A percentile compares a stretch with the other conserved stretches of the same genome.
Evolutionary conservation across 352 stramenopile species (phyloP).

Genomic region (Salisapilia sapeloensis): DNA sequence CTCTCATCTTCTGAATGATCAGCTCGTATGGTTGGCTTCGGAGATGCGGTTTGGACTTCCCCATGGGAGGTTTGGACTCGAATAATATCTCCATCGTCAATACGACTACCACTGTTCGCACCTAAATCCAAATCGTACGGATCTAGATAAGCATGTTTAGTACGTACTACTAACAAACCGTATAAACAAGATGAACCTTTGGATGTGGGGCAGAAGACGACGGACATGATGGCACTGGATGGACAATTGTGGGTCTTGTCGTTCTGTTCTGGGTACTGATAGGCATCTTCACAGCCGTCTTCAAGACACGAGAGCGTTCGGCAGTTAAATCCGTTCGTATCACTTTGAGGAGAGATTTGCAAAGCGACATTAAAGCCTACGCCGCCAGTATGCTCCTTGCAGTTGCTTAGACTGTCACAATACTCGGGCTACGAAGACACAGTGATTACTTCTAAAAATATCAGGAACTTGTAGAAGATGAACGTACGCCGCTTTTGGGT

Average conservation of each 20-base stretch:
- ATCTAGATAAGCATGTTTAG: no score
- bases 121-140: no score
- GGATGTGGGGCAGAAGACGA: constrained; percentile 1
- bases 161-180: no score
- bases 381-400: constrained; percentile 27
- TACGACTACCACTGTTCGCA: no score
- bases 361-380: constrained; percentile 51
- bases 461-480: no score
- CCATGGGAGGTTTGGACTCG: no score
- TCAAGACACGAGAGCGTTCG: constrained; percentile 23
- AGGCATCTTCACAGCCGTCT: constrained; percentile 37
- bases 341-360: constrained; percentile 22
- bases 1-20: no score
- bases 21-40: no score
- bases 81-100: no score
- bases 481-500: constrained; percentile 9
- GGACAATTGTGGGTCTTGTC: constrained; percentile 37
- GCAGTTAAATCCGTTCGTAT: constrained; percentile 10
- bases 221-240: no score
- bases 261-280: constrained; percentile 37
- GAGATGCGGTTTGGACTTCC: no score
- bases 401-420: constrained; percentile 28
- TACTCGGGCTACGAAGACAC: constrained; percentile 20
- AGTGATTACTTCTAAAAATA: not conserved
- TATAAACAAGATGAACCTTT: no score